Conservation (phyloP, 345 rosid species). For the Arabidopsis suecica region DNA sequence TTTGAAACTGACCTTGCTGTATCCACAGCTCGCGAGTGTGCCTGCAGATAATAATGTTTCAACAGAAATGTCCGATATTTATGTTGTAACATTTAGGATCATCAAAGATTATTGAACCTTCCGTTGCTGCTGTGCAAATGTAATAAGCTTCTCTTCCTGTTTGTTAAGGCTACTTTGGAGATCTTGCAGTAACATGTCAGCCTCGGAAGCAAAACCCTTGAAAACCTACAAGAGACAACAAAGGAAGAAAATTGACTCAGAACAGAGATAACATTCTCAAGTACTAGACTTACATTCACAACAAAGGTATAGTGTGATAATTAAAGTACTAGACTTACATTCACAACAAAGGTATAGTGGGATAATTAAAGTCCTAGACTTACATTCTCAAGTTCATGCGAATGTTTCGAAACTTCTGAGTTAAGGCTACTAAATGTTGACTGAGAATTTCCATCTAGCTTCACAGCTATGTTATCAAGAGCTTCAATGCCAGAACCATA, state of each 20-base stretch:
- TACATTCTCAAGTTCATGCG: conserved; percentile 82
- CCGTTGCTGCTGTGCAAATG: conserved; percentile 82
- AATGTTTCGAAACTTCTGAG: conserved; percentile 85
- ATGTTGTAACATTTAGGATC: neutral
- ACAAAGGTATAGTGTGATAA: neutral
- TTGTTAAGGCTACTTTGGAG: conserved; percentile 79
- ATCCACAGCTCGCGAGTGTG: conserved; percentile 85
- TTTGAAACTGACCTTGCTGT: conserved; percentile 83
- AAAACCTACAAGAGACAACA: conserved; percentile 68
- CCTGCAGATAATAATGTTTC: conserved; percentile 54
- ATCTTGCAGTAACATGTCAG: conserved; percentile 77
- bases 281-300: no score
- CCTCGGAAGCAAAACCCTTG: conserved; percentile 84
- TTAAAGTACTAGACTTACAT: conserved; percentile 54
- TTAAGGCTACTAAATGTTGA: conserved; percentile 76
- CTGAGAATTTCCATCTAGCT: conserved; percentile 82
- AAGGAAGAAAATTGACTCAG: conserved; percentile 33
- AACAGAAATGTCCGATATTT: neutral
- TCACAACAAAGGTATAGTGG: conserved; percentile 50
- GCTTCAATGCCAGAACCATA: conserved; percentile 81
- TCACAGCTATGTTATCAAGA: conserved; percentile 77
- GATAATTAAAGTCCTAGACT: conserved; percentile 38
- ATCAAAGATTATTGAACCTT: conserved; percentile 54
- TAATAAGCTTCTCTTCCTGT: conserved; percentile 78
- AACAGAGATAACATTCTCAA: conserved; percentile 3